phyloP scores from a whole-genome alignment of 495 filamentous ascomycete species.

The Aspergillus heteromorphus region DNA sequence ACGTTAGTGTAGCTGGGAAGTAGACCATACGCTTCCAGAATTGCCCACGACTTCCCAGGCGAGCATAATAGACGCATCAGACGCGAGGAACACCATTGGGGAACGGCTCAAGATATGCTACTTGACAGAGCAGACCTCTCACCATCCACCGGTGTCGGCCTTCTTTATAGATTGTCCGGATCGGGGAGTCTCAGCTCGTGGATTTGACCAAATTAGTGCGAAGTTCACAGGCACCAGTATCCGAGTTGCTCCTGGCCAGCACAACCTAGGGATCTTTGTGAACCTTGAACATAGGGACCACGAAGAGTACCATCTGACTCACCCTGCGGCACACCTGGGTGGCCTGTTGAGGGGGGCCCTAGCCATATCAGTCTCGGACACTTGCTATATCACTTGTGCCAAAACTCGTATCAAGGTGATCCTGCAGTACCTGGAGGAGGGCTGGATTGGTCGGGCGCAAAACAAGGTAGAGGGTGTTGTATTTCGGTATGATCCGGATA shows the following conservation, averaged over 20 bases:
- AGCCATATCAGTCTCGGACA: slow-evolving; percentile 80
- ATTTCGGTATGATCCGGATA: slow-evolving; percentile 77
- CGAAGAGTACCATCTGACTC: slow-evolving; percentile 91
- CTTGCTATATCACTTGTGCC: slow-evolving; percentile 77
- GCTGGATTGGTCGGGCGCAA: slow-evolving; percentile 86
- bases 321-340: slow-evolving; percentile 88
- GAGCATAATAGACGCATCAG: slow-evolving; percentile 32
- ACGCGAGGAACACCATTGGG: slow-evolving; percentile 31
- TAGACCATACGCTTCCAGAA: slow-evolving; percentile 58
- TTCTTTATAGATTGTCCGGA: slow-evolving; percentile 92
- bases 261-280: slow-evolving; percentile 95
- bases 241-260: slow-evolving; percentile 81
- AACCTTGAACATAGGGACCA: slow-evolving; percentile 71
- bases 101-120: slow-evolving; percentile 76
- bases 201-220: slow-evolving; percentile 92
- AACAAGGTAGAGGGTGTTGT: slow-evolving; percentile 89
- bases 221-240: slow-evolving; percentile 97
- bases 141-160: slow-evolving; percentile 95
- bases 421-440: slow-evolving; percentile 86
- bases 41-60: slow-evolving; percentile 35
- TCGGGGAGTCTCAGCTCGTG: slow-evolving; percentile 80
- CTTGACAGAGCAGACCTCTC: slow-evolving; percentile 96
- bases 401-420: slow-evolving; percentile 88
- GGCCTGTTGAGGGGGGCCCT: slow-evolving; percentile 79
- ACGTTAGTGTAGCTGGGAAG: slow-evolving; percentile 83